phyloP scores from a whole-genome alignment of 805 yeast species.

The Danielia reshetovae region DNA sequence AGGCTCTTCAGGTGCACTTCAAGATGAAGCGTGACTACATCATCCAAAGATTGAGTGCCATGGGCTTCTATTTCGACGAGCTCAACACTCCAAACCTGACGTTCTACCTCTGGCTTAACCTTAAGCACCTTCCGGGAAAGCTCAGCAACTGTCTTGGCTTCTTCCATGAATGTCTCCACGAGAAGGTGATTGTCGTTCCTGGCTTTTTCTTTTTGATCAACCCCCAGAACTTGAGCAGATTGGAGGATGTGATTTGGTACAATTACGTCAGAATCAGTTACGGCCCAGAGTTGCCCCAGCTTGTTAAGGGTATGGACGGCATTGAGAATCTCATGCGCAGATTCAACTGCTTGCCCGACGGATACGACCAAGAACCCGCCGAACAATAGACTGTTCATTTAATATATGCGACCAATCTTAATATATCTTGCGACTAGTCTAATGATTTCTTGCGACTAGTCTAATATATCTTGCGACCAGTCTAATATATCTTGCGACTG shows the following conservation, averaged over 20 bases:
- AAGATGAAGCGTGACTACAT: slow-evolving; percentile 56
- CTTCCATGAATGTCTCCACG: slow-evolving; percentile 60
- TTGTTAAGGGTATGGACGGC: slow-evolving; percentile 57
- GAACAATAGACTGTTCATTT: no score
- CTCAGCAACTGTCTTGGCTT: slow-evolving; percentile 56
- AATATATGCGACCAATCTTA: no score
- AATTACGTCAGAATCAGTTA: slow-evolving; percentile 56
- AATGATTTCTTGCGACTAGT: no score
- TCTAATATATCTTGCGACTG: no score
- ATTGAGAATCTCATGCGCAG: slow-evolving; percentile 46
- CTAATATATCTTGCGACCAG: no score
- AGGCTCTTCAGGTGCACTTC: slow-evolving; percentile 55
- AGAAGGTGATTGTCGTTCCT: slow-evolving; percentile 57
- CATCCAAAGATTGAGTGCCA: slow-evolving; percentile 41
- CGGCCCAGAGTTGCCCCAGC: slow-evolving; percentile 52
- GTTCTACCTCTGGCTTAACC: slow-evolving; percentile 57
- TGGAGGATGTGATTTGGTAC: slow-evolving; percentile 58
- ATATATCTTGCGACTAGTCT: no score
- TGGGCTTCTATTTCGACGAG: slow-evolving; percentile 50
- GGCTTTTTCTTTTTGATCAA: slow-evolving; percentile 60
- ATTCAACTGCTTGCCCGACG: slow-evolving; percentile 40
- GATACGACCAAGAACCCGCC: background rate
- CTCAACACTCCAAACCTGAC: slow-evolving; percentile 51
- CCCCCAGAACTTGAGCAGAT: slow-evolving; percentile 44
- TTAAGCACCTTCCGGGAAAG: slow-evolving; percentile 52